A percentile compares a stretch with the other conserved stretches of the same genome.
phyloP scores from a whole-genome alignment of 1,284 basidiomycete genomes.

The Cryptococcus hybrid region DNA sequence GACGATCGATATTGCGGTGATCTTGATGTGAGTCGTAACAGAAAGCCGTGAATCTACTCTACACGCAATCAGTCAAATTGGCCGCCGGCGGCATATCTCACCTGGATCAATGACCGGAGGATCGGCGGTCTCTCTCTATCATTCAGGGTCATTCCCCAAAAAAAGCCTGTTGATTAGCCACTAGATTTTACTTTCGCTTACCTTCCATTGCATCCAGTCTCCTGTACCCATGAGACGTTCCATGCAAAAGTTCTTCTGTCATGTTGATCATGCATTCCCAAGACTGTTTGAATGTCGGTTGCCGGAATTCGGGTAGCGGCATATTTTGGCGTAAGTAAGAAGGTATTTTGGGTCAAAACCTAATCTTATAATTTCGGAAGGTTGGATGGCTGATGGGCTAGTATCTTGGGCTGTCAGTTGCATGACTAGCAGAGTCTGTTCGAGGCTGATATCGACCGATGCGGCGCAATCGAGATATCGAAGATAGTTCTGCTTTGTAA shows the following conservation, averaged over 20 bases:
- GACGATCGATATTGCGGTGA: too few species aligned
- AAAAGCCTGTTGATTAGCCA: constrained; percentile 2
- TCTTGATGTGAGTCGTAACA: too few species aligned
- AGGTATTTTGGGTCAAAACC: constrained; percentile 7
- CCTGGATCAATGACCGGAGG: constrained; percentile 9
- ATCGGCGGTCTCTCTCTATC: background rate
- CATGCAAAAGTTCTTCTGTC: constrained; percentile 56
- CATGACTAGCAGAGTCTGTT: constrained; percentile 7
- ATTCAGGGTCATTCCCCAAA: constrained; percentile 3
- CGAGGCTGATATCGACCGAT: background rate
- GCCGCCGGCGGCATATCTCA: background rate
- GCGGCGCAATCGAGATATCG: constrained; percentile 6
- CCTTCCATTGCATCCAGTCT: constrained; percentile 10
- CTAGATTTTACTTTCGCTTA: constrained; percentile 1
- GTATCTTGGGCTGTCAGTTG: constrained; percentile 4
- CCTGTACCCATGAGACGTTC: background rate
- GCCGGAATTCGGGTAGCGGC: constrained; percentile 63
- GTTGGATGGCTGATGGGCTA: background rate
- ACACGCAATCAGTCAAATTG: too few species aligned
- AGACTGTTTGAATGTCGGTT: constrained; percentile 56
- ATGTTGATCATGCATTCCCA: constrained; percentile 59
- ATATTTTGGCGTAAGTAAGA: constrained; percentile 67
- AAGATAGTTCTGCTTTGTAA: constrained; percentile 11
- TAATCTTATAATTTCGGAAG: background rate
- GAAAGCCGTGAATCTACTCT: too few species aligned